A percentile compares a stretch with the other conserved stretches of the same genome.
Conservation (phyloP, 2,329 filamentous ascomycete genomes). For the Pseudogymnoascus sp. region DNA sequence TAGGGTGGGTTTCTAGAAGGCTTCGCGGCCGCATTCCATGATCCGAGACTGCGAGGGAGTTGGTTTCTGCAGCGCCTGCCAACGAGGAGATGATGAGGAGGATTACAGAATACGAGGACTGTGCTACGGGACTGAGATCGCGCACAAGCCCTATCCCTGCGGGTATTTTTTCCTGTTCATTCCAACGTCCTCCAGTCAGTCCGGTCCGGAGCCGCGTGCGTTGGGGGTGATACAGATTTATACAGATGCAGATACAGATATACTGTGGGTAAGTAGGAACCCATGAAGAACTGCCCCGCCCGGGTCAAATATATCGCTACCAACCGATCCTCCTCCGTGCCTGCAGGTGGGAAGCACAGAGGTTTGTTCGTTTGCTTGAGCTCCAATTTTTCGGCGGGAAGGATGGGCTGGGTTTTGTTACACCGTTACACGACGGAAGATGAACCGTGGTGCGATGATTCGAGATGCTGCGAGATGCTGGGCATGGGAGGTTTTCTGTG, state of each 20-base stretch:
- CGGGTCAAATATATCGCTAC: background rate
- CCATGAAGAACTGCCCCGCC: background rate
- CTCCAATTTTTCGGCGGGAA: background rate
- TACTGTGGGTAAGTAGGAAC: too few relatives aligned
- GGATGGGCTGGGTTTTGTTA: background rate
- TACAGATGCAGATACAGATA: too few relatives aligned
- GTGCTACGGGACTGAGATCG: too few relatives aligned
- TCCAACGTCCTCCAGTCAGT: too few relatives aligned
- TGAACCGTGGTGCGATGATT: background rate
- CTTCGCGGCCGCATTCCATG: background rate
- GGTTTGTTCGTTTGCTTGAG: background rate
- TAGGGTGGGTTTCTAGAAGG: background rate
- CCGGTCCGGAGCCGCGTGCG: too few relatives aligned
- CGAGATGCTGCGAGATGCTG: background rate
- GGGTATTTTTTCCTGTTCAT: too few relatives aligned
- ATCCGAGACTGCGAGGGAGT: background rate
- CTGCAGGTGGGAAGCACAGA: background rate
- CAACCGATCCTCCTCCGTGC: background rate
- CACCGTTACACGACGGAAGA: background rate
- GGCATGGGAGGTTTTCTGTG: too few relatives aligned
- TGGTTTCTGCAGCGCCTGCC: background rate
- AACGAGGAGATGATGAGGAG: too few relatives aligned
- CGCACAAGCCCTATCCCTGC: too few relatives aligned
- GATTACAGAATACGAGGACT: too few relatives aligned
- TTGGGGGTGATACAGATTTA: too few relatives aligned